Base-by-base conservation (phyloP, 1,284 basidiomycete genomes). In the Thecaphora thlaspeos region DNA sequence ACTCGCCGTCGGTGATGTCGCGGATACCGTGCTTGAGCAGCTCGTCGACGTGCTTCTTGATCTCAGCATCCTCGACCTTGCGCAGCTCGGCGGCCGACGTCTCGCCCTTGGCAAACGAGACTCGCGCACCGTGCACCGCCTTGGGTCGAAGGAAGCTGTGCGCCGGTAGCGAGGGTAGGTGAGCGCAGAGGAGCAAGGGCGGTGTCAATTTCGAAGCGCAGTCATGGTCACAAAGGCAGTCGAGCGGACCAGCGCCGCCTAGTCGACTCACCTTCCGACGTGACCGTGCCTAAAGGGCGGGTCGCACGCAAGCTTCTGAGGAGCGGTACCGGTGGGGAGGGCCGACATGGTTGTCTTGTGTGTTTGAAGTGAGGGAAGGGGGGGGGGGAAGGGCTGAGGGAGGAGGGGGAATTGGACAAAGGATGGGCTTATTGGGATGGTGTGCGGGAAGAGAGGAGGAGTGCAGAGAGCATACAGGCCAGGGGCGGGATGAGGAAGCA, bases 1-100 rank as follows among this genome's bases (percentile, higher is more conserved):
- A 78, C 76, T 87, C 86, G 32, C 86, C 86, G 69, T 87, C 86
- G 4, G 84, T 85, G 55, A 86, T 81, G 19, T 80, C 80, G 61
- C 80, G 81, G 15, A 87, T 79, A 23, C 84, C 84, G 22, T 82
- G 69, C 15, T 81, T 77, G 41, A 80, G 79, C 64, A 86, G 84
- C 46, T 85, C 74, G 48, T 81, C 68, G 36, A 87, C 79, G 48
- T 84, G 81, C 30, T 81, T 77, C 45, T 75, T 75, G 63, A 87
- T 83, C 30, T 84, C 83, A 34, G 81, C 80, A 62, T 86, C 83
- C 76, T 86, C 84, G 24, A 81, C 61, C 46, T 77, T 77, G 26
- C 78, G 79, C 15, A 87, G 78, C 37, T 83, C 81, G 4, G 80
- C 78, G 21, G 63, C 60, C 18, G 79, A 73, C 55, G 82, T 76